Conservation (phyloP, 2,329 filamentous ascomycete species). For the Didymella pinodella region DNA sequence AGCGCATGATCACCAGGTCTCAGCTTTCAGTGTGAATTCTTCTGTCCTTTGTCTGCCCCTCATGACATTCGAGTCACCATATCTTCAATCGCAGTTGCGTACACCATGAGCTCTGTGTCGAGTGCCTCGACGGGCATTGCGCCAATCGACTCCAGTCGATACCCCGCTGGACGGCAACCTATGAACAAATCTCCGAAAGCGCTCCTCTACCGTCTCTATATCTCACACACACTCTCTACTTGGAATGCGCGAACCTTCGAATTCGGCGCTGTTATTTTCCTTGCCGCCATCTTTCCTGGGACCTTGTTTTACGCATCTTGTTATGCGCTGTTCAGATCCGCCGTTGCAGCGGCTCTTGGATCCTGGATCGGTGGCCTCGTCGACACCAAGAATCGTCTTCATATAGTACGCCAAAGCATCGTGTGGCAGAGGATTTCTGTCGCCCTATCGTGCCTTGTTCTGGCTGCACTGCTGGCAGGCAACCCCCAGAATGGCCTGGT, state of each 20-base stretch:
- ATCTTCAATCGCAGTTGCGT: slow-evolving; percentile 6
- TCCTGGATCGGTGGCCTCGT: slow-evolving; percentile 66
- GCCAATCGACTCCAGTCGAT: slow-evolving; percentile 4
- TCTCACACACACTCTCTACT: slow-evolving; percentile 58
- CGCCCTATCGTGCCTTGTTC: slow-evolving; percentile 42
- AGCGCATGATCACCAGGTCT: slow-evolving; percentile 22
- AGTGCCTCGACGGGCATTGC: slow-evolving; percentile 12
- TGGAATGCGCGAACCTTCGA: slow-evolving; percentile 61
- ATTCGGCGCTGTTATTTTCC: slow-evolving; percentile 60
- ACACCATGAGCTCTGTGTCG: slow-evolving; percentile 18
- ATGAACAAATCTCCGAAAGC: slow-evolving; percentile 19
- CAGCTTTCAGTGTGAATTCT: slow-evolving; percentile 17
- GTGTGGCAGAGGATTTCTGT: slow-evolving; percentile 48
- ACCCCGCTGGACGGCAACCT: slow-evolving; percentile 13
- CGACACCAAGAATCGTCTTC: slow-evolving; percentile 59
- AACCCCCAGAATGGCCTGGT: slow-evolving; percentile 17
- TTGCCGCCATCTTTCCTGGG: slow-evolving; percentile 55
- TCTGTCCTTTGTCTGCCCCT: slow-evolving; percentile 2
- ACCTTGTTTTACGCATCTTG: slow-evolving; percentile 72
- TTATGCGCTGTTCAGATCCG: slow-evolving; percentile 70
- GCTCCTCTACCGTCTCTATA: slow-evolving; percentile 51
- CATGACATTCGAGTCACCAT: slow-evolving; percentile 9
- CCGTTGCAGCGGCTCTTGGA: slow-evolving; percentile 66
- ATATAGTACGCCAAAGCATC: slow-evolving; percentile 53
- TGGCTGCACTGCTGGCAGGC: slow-evolving; percentile 30